These are phyloP conservation scores for Astrocystis sublimbata DNA, from an alignment of 495 filamentous ascomycete species.

Conservation along the genomic window DNA sequence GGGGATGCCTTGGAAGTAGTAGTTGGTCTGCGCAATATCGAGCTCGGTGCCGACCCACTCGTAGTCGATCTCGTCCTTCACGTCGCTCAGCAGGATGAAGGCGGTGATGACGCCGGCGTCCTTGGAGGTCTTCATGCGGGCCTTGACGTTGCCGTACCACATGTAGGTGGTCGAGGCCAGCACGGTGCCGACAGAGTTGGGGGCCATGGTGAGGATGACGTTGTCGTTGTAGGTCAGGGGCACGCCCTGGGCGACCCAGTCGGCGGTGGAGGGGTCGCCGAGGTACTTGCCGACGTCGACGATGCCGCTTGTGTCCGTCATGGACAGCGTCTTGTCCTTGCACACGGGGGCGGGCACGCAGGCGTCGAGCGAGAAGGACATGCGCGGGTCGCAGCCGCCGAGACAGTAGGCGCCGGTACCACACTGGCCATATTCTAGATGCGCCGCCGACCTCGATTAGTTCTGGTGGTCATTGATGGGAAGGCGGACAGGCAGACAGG, in stretches of 20 bases:
- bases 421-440: conserved; percentile 87
- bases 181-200: conserved; percentile 80
- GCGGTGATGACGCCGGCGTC: conserved; percentile 89
- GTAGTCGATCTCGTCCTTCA: conserved; percentile 97
- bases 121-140: conserved; percentile 80
- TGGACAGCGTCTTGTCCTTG: conserved; percentile 67
- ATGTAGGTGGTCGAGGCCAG: conserved; percentile 85
- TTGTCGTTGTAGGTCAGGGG: conserved; percentile 62
- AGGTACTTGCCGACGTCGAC: conserved; percentile 75
- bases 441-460: conserved; percentile 26
- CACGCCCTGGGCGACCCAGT: conserved; percentile 86
- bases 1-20: conserved; percentile 92
- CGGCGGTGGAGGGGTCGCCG: conserved; percentile 71
- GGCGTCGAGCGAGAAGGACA: conserved; percentile 76
- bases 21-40: conserved; percentile 83
- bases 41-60: conserved; percentile 89
- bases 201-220: conserved; percentile 84
- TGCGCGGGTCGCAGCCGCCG: conserved; percentile 87
- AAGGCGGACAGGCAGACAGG: conserved; percentile 13
- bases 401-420: conserved; percentile 93
- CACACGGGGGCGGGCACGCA: conserved; percentile 88
- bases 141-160: conserved; percentile 95
- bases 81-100: conserved; percentile 91
- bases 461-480: conserved; percentile 2
- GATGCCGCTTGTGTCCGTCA: conserved; percentile 68